Conservation (phyloP, 768 basidiomycete genomes). For the Auricularia heimuer region DNA sequence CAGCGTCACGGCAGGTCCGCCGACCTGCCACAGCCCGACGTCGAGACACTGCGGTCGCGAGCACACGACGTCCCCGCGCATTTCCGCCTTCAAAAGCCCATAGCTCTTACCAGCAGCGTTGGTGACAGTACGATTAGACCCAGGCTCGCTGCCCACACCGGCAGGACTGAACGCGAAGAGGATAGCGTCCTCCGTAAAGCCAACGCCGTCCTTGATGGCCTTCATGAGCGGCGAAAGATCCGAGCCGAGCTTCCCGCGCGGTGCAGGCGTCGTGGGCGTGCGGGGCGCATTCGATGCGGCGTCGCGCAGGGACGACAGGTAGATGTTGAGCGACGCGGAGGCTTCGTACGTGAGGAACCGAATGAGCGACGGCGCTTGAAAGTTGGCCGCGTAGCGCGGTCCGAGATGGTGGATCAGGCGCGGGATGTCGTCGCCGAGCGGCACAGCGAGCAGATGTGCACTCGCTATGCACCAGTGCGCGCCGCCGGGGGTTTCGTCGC, state of each 20-base stretch:
- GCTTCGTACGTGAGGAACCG: conserved; percentile 81
- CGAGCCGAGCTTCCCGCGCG: conserved; percentile 9
- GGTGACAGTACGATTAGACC: background rate
- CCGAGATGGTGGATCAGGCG: conserved; percentile 74
- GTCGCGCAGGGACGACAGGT: conserved; percentile 38
- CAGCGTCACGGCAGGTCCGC: conserved; percentile 67
- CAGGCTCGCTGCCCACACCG: conserved; percentile 3
- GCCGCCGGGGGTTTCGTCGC: conserved; percentile 34
- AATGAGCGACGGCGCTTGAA: conserved; percentile 60
- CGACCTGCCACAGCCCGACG: conserved; percentile 68
- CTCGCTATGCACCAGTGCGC: conserved; percentile 66
- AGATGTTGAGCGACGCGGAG: conserved; percentile 74
- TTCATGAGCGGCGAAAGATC: conserved; percentile 34
- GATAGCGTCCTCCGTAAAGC: conserved; percentile 13
- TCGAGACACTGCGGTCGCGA: conserved; percentile 61
- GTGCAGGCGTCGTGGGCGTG: conserved; percentile 12
- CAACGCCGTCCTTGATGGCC: conserved; percentile 34
- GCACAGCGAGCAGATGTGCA: conserved; percentile 43
- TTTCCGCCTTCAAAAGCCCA: background rate
- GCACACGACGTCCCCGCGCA: conserved; percentile 45
- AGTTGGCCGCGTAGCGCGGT: conserved; percentile 65
- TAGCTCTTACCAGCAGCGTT: conserved; percentile 7
- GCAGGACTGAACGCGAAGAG: conserved; percentile 12
- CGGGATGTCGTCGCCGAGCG: conserved; percentile 46
- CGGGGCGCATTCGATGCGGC: conserved; percentile 3